Evolutionary conservation across 2,329 filamentous ascomycete species (phyloP), one percentile per base, ranked within the genome.

Genomic region (Thelonectria olida): DNA sequence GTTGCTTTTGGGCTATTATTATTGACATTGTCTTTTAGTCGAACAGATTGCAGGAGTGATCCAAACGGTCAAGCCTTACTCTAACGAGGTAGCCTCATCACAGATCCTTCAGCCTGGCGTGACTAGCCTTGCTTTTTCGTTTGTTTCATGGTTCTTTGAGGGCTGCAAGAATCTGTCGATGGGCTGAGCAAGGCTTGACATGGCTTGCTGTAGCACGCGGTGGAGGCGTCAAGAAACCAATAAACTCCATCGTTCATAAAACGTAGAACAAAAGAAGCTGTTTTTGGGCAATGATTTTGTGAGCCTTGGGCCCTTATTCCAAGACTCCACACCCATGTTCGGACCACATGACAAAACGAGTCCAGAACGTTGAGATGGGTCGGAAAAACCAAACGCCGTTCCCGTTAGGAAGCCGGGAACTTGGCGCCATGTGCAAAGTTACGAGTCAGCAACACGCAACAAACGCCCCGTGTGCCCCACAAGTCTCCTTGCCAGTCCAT

Each of bases 81-180:
- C 45, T 20, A 60, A n/a, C 25, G 28, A 60, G 57, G 39, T 55
- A 57, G 52, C 52, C 66, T 68, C 51, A 56, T 54, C 63, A 59
- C 57, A 47, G 22, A 54, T 63, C 45, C 51, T 63, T 61, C 60
- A 61, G 53, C 67, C 63, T 65, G 61, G 61, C 53, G 62, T 68
- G 13, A 58, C 66, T 66, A 61, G 50, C 39, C 59, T 67, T 63
- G 64, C 62, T 61, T 66, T 60, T 58, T 31, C 55, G 44, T 45
- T 45, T 60, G 57, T 60, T 60, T 60, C 57, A 54, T 50, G 34
- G 25, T 45, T 20, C 7, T 41, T 59, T 22, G 28, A 48, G 25
- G 22, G 19, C 20, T 13, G 7, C 10, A 17, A 22, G 15, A 44
- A 54, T 36, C 28, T 38, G 48, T 45, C 48, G 17, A 20, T 36